Evolutionary conservation across 2,329 filamentous ascomycete genomes (phyloP), one percentile per base, ranked within the genome.

Genomic region (Pseudogymnoascus sp.): DNA sequence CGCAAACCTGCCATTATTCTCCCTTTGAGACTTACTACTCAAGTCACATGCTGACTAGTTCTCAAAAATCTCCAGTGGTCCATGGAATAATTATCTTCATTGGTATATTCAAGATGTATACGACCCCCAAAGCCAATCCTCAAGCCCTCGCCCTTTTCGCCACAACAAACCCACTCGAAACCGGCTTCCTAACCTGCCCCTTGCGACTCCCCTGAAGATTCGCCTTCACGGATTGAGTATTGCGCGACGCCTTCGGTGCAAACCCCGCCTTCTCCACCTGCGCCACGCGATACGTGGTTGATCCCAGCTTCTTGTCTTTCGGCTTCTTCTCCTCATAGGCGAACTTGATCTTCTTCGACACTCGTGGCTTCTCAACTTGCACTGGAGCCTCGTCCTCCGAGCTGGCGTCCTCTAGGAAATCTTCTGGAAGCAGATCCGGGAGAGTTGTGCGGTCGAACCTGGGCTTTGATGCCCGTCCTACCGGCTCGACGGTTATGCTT

Each of bases 211-310:
- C 59, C 18, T 38, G 28, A 33, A 59, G 33, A 33, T 16, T 42
- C 25, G 73, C 71, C 60, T 74, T 73, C 35, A 62, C 66, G 1
- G 53, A 64, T 11, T 68, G 64, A 23, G 71, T 70, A 47, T 65
- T 59, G 23, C 35, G 59, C 11, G 66, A 65, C 7, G 67, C 66
- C 60, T 72, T 73, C 0, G 72, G 72, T 44, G 72, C 67, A 25
- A 74, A 63, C 23, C 63, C 53, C 35, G 60, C 69, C 16, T 59
- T 60, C 4, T 44, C 28, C 59, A 70, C 67, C 35, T 63, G 42
- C 6, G 67, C 42, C 8, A 73, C 69, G 31, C 70, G 64, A 63
- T 69, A 73, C 25, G 68, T 73, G 7, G 72, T 73, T 4, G 62
- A 66, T 6, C 72, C 72, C 12, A 69, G 47, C 4, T 65, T 65